Base-by-base conservation (phyloP, 1,284 basidiomycete species). In the Rhodotorula sp. region DNA sequence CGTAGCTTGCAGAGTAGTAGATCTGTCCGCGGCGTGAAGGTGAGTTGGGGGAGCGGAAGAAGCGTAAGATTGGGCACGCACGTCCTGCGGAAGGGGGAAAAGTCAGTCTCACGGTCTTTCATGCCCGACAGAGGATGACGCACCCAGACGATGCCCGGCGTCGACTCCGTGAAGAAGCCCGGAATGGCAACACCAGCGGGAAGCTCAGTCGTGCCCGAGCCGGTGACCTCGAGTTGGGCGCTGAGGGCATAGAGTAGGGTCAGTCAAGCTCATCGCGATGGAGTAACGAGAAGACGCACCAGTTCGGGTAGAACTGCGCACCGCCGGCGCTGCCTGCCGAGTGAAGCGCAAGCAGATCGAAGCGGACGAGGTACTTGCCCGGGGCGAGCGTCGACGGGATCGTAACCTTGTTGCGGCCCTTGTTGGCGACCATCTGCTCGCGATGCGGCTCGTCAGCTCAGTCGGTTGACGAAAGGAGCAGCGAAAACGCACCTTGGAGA, bases 261-360 rank as follows among this genome's bases (percentile, higher is more conserved):
- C 44, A 44, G 44, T 21, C 44, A 44, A 4, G 44, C 13, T 3
- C 15, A 19, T 13, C 21, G 44, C 15, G 9, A 17, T n/a, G 44
- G 44, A 44, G 9, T 3, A 17, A 19, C 44, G 44, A 44, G 44
- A 21, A 4, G 5, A 21, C 44, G 44, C 44, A 44, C 44, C 66
- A 66, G 29, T 66, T 61, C 13, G 65, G 65, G 53, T 66, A 67
- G 59, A 61, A 67, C 36, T 67, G 66, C 2, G 59, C 57, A 21
- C 66, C 59, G 4, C 41, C 41, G 17, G 29, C 29, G 1, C 1
- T 1, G 1, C 29, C 4, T 3, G 57, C 66, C 17, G 27, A n/a
- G 58, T 67, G 66, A 4, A 67, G 32, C 10, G 41, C 66, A 51
- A 56, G 34, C 41, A 67, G 51, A 7, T 67, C 59, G 59, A 67